Evolutionary conservation across 352 stramenopile genomes (phyloP).

Genomic region (Blastocystis sp.): DNA sequence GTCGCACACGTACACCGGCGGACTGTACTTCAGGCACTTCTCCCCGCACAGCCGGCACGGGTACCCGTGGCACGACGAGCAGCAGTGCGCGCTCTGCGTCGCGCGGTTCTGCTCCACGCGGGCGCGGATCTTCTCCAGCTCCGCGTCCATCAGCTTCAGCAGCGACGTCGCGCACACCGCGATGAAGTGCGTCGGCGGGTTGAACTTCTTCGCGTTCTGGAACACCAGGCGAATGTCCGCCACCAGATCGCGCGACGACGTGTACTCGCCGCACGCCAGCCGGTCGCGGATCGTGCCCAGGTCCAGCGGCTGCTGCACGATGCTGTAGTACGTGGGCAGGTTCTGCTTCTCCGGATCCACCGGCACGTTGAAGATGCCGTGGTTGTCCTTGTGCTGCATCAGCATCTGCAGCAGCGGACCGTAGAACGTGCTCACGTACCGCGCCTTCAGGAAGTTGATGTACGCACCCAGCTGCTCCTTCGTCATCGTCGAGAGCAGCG

Average conservation of each 20-base stretch:
- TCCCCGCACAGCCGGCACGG: conserved; percentile 34
- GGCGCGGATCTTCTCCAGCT: conserved; percentile 34
- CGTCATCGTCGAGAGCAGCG: conserved; percentile 7
- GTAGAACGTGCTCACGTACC: conserved; percentile 9
- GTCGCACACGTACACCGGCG: conserved; percentile 42
- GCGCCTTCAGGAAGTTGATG: conserved; percentile 26
- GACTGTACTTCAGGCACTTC: conserved; percentile 44
- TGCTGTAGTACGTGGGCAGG: conserved; percentile 36
- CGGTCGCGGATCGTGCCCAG: conserved; percentile 44
- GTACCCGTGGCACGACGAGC: conserved; percentile 5
- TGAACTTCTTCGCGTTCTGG: conserved; percentile 55
- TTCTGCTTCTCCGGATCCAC: conserved; percentile 48
- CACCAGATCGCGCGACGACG: not conserved
- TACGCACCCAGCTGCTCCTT: conserved; percentile 10
- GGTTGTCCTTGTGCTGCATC: conserved; percentile 53
- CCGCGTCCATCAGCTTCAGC: not conserved
- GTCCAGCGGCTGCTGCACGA: conserved; percentile 40
- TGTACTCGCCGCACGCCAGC: conserved; percentile 11
- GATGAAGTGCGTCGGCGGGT: conserved; percentile 13
- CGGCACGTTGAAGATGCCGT: conserved; percentile 34
- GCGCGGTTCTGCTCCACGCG: conserved; percentile 28
- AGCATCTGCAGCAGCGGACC: conserved; percentile 30
- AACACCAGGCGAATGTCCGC: conserved; percentile 50
- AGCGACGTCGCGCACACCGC: not conserved
- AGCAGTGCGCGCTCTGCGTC: not conserved